Percentiles rank a stretch among this genome's conserved stretches.
These are phyloP conservation scores for Dendrobium huoshanense DNA, from an alignment of 106 monocot species.

Conservation along the genomic window DNA sequence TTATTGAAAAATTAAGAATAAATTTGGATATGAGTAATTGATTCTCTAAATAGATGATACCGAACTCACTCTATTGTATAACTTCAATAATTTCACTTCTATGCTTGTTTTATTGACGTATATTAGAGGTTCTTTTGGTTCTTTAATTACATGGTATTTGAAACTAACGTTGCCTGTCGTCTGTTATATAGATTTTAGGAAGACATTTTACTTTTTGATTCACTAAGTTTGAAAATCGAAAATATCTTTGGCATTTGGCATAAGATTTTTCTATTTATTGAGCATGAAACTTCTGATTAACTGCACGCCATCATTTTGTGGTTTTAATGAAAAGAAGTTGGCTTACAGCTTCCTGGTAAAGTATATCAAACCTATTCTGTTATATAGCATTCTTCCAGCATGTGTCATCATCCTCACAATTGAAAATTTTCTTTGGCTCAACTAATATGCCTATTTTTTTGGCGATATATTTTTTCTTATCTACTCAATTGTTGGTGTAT, in stretches of 20 bases:
- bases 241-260: background rate
- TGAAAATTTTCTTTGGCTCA: background rate
- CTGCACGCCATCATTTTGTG: background rate
- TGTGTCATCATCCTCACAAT: constrained; percentile 2
- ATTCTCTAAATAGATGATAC: background rate
- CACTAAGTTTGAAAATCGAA: background rate
- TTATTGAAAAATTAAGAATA: background rate
- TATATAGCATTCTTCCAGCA: background rate
- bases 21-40: background rate
- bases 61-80: background rate
- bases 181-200: background rate
- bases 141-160: background rate
- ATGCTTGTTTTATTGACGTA: background rate
- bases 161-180: background rate
- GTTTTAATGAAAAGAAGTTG: background rate
- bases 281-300: background rate
- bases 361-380: background rate
- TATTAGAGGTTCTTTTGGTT: background rate
- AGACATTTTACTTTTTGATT: background rate
- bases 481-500: background rate
- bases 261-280: background rate
- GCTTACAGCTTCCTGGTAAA: background rate
- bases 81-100: background rate
- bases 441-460: background rate
- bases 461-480: background rate